Evolutionary conservation across 768 basidiomycete species (phyloP).

Genomic region (Xerocomus brunneocitrinus): DNA sequence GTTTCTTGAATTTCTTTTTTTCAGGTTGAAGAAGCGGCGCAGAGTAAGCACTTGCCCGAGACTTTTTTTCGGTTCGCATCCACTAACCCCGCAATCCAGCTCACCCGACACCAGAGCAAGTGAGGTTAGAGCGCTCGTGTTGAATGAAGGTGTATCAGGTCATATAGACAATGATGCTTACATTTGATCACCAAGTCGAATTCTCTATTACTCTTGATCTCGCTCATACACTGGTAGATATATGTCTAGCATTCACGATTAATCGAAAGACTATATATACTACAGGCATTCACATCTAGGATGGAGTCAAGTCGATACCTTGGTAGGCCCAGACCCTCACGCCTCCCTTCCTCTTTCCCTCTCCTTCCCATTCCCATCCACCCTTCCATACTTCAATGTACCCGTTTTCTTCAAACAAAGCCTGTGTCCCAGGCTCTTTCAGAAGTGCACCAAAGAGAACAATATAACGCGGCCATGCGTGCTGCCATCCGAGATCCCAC

Average conservation of each 20-base stretch:
- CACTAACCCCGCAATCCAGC: conserved; percentile 31
- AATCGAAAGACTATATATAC: not conserved
- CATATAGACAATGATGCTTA: conserved; percentile 7
- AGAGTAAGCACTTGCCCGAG: conserved; percentile 50
- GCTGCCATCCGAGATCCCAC: conserved; percentile 45
- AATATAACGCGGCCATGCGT: conserved; percentile 79
- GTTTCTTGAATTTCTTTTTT: conserved; percentile 7
- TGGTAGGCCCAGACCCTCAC: conserved; percentile 60
- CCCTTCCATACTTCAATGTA: conserved; percentile 62
- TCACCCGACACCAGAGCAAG: conserved; percentile 40
- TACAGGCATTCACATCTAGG: not conserved
- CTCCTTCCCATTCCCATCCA: conserved; percentile 75
- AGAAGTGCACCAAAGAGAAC: conserved; percentile 83
- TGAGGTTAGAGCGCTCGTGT: conserved; percentile 9
- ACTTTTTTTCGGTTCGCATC: not conserved
- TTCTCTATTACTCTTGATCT: not conserved
- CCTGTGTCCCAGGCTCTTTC: conserved; percentile 42
- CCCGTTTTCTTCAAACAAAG: conserved; percentile 46
- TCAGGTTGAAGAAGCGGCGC: conserved; percentile 85
- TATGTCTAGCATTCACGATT: not conserved
- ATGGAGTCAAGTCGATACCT: not conserved
- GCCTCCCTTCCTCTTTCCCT: conserved; percentile 56
- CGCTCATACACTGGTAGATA: not conserved
- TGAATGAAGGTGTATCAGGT: not conserved
- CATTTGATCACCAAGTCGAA: not conserved